These are phyloP conservation scores for Ceratocystis lukuohia DNA, from an alignment of 2,329 filamentous ascomycete species.

Conservation along the genomic window DNA sequence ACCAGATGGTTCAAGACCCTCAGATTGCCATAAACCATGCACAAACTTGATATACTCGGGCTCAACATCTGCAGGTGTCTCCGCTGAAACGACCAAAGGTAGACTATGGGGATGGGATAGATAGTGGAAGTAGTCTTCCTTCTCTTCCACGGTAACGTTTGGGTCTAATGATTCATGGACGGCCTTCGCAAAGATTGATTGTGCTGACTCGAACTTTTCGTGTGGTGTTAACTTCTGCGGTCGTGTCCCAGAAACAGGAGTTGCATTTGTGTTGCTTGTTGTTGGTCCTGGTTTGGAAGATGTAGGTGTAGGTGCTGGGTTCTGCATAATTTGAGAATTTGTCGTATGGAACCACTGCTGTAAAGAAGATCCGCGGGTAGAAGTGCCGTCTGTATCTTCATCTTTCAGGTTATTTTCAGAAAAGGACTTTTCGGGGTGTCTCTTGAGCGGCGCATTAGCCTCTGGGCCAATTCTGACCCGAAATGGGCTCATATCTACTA, in stretches of 20 bases:
- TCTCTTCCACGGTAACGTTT: constrained; percentile 60
- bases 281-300: neutral
- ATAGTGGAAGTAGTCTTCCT: constrained; percentile 77
- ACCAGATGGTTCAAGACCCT: constrained; percentile 40
- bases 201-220: constrained; percentile 69
- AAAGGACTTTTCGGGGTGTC: constrained; percentile 51
- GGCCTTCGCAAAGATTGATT: constrained; percentile 80
- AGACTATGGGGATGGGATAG: constrained; percentile 80
- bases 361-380: constrained; percentile 38
- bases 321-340: neutral
- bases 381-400: constrained; percentile 29
- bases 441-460: constrained; percentile 20
- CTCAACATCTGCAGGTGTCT: constrained; percentile 46
- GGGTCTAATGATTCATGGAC: constrained; percentile 78
- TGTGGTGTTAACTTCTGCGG: constrained; percentile 10
- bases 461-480: constrained; percentile 56
- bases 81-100: constrained; percentile 62
- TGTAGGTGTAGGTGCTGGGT: neutral
- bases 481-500: constrained; percentile 80
- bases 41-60: constrained; percentile 72
- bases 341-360: constrained; percentile 41
- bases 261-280: constrained; percentile 29
- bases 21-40: constrained; percentile 45
- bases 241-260: constrained; percentile 20
- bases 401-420: constrained; percentile 43